Evolutionary conservation across 148 eudicot genomes (phyloP), one percentile per base, ranked within the genome.

Genomic region (Fallopia convolvulus): DNA sequence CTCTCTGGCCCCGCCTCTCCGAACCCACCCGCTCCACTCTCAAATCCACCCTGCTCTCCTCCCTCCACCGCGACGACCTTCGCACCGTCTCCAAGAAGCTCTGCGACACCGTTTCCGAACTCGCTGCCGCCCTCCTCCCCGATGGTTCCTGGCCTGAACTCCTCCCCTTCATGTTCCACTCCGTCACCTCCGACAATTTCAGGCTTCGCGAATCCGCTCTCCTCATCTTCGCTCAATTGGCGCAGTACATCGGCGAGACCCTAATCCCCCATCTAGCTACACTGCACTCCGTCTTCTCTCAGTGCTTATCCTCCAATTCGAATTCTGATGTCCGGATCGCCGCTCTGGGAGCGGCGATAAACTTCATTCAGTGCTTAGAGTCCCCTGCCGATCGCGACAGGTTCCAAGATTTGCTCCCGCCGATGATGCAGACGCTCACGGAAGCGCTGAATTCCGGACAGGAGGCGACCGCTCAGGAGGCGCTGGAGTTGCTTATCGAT

Each of bases 391-490:
- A 93, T 21, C 79, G 98, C 0, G 98, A 91, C 63, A 80, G 86
- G 85, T 93, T 93, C 41, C 93, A 93, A 85, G 96, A 93, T 76
- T 84, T 93, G 83, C 56, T 93, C 60, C 96, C 98, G 0, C 82
- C 89, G 33, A 93, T 93, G 98, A 89, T 93, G 90, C 89, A 83
- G 82, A 93, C 98, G n/a, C 81, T 93, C 81, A 93, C 91, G 0
- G 96, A 91, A 80, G 90, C 98, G 6, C 77, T 93, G 83, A 91
- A 93, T 47, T 75, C 82, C 0, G 88, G 89, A 3, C 87, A 88
- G 77, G 98, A 93, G 80, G 93, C 96, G 1, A 93, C 96, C 0
- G 98, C 98, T 0, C 97, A 92, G 75, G 94, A 92, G 81, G 94
- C 97, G 10, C 80, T 92, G 72, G 97, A 92, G 75, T 65, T 92